Conservation (phyloP, 2,329 filamentous ascomycete genomes). For the Penicillium palitans region DNA sequence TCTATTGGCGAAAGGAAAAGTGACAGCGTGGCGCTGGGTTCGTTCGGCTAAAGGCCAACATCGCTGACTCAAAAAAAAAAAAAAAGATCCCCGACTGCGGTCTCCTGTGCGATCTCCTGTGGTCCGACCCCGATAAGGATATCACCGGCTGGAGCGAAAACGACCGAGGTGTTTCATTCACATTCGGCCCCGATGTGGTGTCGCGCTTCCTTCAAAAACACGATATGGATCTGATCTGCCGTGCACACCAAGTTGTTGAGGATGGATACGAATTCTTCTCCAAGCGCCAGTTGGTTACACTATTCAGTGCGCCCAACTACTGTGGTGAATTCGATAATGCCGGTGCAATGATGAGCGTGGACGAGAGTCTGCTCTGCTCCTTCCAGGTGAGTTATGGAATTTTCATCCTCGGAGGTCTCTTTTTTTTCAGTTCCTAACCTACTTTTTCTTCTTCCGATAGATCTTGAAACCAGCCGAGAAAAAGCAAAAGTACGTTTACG, state of each 20-base stretch:
- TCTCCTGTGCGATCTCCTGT: slow-evolving; percentile 93
- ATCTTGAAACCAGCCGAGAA: slow-evolving; percentile 99
- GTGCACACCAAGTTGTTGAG: slow-evolving; percentile 97
- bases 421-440: slow-evolving; percentile 13
- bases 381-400: slow-evolving; percentile 72
- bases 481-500: slow-evolving; percentile 99
- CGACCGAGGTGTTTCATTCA: slow-evolving; percentile 97
- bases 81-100: slow-evolving; percentile 93
- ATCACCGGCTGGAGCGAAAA: slow-evolving; percentile 99
- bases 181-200: slow-evolving; percentile 95
- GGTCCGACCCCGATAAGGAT: slow-evolving; percentile 99
- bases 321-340: slow-evolving; percentile 99
- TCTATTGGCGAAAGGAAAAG: slow-evolving; percentile 10
- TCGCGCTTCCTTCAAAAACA: slow-evolving; percentile 98
- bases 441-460: slow-evolving; percentile 48
- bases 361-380: slow-evolving; percentile 96
- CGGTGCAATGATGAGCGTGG: slow-evolving; percentile 99
- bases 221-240: slow-evolving; percentile 99
- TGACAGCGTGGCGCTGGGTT: slow-evolving; percentile 20
- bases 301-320: slow-evolving; percentile 98
- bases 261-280: slow-evolving; percentile 99
- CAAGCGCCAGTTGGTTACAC: slow-evolving; percentile 92
- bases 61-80: slow-evolving; percentile 38
- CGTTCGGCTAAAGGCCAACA: slow-evolving; percentile 36
- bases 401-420: neutral